Conservation (phyloP, 345 rosid genomes). For the Raphanus sativus region DNA sequence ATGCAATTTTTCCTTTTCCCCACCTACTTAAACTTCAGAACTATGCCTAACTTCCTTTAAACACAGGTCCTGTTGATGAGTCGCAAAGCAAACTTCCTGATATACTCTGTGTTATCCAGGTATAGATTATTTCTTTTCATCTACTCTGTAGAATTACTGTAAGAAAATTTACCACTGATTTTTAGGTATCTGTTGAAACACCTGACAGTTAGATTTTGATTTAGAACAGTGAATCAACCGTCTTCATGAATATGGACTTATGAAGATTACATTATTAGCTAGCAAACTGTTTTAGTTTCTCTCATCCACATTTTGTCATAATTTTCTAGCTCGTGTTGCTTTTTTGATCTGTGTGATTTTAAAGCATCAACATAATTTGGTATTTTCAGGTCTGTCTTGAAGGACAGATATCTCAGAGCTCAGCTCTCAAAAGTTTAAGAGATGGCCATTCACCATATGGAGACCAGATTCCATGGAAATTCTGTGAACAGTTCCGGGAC, state of each 20-base stretch:
- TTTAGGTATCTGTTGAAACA: conserved; percentile 11
- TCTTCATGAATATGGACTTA: conserved; percentile 7
- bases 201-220: neutral
- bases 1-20: conserved; percentile 20
- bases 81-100: conserved; percentile 83
- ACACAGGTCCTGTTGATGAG: conserved; percentile 93
- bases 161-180: neutral
- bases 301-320: neutral
- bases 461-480: conserved; percentile 99
- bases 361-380: conserved; percentile 21
- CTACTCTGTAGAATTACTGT: neutral
- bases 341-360: conserved; percentile 5
- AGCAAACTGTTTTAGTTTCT: conserved; percentile 12
- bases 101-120: conserved; percentile 96
- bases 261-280: neutral
- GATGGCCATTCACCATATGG: conserved; percentile 90
- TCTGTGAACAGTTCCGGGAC: conserved; percentile 84
- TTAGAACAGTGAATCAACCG: neutral
- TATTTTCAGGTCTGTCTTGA: conserved; percentile 72
- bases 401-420: conserved; percentile 86
- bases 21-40: conserved; percentile 7
- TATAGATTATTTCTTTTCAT: conserved; percentile 28
- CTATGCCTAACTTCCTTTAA: neutral
- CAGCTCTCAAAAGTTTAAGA: conserved; percentile 69
- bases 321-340: neutral